Conservation (phyloP, 495 filamentous ascomycete genomes). For the Copromyces sp. region DNA sequence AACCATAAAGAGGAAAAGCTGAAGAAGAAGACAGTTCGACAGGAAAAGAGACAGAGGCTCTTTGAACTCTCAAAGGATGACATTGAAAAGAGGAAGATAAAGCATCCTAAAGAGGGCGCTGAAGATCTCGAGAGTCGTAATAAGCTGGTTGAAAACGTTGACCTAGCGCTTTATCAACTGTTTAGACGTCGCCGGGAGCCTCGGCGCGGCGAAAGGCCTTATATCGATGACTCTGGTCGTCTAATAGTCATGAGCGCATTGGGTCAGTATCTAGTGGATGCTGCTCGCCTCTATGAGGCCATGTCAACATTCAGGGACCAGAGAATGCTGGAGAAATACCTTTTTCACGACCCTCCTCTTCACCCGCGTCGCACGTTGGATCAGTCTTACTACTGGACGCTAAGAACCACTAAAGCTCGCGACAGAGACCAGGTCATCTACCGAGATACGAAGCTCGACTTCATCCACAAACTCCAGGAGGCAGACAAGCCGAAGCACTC, state of each 20-base stretch:
- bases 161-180: not conserved
- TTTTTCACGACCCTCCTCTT: constrained; percentile 45
- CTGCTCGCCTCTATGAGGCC: constrained; percentile 27
- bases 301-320: constrained; percentile 43
- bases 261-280: constrained; percentile 27
- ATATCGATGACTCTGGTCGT: constrained; percentile 14
- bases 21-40: not conserved
- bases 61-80: not conserved
- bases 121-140: not conserved
- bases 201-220: not conserved
- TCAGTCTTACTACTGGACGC: constrained; percentile 56
- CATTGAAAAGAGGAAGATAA: not conserved
- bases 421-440: constrained; percentile 64
- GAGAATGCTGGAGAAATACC: constrained; percentile 47
- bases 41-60: not conserved
- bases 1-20: not conserved
- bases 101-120: not conserved
- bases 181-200: not conserved
- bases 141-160: not conserved
- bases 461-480: not conserved
- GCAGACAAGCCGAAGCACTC: constrained; percentile 9
- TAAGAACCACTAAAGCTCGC: constrained; percentile 46
- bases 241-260: constrained; percentile 21
- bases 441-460: constrained; percentile 20
- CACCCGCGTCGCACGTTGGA: constrained; percentile 62